Evolutionary conservation across 371 early-diverging fungal genomes (phyloP).

Genomic region (Vairimorpha necatrix): DNA sequence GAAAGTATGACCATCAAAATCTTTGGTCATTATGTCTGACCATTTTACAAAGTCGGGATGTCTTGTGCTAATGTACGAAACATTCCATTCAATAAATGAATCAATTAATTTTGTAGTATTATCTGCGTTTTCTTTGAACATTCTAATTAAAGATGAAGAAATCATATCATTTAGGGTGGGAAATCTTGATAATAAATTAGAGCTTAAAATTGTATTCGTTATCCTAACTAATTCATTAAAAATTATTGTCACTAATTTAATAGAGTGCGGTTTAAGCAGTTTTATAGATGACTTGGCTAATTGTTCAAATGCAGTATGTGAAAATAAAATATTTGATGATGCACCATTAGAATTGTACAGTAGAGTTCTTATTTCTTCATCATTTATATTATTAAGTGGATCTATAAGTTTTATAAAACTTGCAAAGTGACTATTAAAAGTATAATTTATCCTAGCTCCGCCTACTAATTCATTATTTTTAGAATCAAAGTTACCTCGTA

Average conservation of each 20-base stretch:
- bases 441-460: slow-evolving; percentile 91
- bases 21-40: slow-evolving; percentile 68
- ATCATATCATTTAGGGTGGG: slow-evolving; percentile 72
- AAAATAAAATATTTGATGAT: slow-evolving; percentile 86
- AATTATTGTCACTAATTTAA: slow-evolving; percentile 75
- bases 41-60: slow-evolving; percentile 85
- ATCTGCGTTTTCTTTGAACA: slow-evolving; percentile 71
- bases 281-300: slow-evolving; percentile 82
- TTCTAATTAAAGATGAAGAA: slow-evolving; percentile 71
- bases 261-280: slow-evolving; percentile 72
- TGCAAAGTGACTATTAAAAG: slow-evolving; percentile 89
- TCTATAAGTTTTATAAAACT: slow-evolving; percentile 81
- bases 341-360: slow-evolving; percentile 92
- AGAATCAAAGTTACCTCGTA: slow-evolving; percentile 84
- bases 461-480: slow-evolving; percentile 85
- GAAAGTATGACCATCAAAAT: slow-evolving; percentile 1
- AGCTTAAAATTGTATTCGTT: slow-evolving; percentile 26
- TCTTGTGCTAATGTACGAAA: slow-evolving; percentile 89
- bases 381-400: slow-evolving; percentile 88
- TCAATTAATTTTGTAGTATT: slow-evolving; percentile 70
- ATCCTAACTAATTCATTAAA: slow-evolving; percentile 78
- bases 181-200: slow-evolving; percentile 70
- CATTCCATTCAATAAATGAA: slow-evolving; percentile 74
- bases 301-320: slow-evolving; percentile 88
- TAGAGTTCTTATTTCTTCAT: slow-evolving; percentile 88